These are phyloP conservation scores for Saururus chinensis DNA, from an alignment of 164 flowering plant species.

Conservation along the genomic window DNA sequence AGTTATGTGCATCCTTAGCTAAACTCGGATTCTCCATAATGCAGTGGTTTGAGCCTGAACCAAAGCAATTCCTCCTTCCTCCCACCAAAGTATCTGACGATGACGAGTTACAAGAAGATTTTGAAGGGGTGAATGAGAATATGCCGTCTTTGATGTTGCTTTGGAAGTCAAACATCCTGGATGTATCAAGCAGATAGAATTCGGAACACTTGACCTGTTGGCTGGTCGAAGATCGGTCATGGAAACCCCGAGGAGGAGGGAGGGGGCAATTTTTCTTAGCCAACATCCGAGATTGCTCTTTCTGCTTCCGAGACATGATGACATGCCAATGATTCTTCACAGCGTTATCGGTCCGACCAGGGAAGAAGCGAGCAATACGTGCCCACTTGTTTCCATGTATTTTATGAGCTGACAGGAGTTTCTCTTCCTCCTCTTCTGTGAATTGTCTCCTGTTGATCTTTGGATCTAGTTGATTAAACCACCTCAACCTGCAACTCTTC, in stretches of 20 bases:
- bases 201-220: slow-evolving; percentile 10
- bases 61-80: background rate
- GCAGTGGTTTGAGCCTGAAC: slow-evolving; percentile 7
- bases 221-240: slow-evolving; percentile 8
- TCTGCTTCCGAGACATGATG: slow-evolving; percentile 69
- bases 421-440: slow-evolving; percentile 70
- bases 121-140: slow-evolving; percentile 14
- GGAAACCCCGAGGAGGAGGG: slow-evolving; percentile 4
- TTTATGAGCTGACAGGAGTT: slow-evolving; percentile 59
- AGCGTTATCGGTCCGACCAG: slow-evolving; percentile 81
- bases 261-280: slow-evolving; percentile 34
- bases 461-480: slow-evolving; percentile 91
- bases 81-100: slow-evolving; percentile 5
- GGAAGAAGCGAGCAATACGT: slow-evolving; percentile 62
- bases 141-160: slow-evolving; percentile 15
- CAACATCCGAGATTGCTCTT: slow-evolving; percentile 44
- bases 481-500: slow-evolving; percentile 82
- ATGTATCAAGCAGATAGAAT: slow-evolving; percentile 12
- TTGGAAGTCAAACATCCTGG: slow-evolving; percentile 21
- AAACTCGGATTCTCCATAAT: no score
- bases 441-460: slow-evolving; percentile 76
- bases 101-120: slow-evolving; percentile 15
- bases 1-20: no score
- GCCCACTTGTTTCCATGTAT: slow-evolving; percentile 88
- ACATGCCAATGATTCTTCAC: slow-evolving; percentile 96